Base-by-base conservation (phyloP, 176 grass and related monocot genomes). In the Avena sativa region DNA sequence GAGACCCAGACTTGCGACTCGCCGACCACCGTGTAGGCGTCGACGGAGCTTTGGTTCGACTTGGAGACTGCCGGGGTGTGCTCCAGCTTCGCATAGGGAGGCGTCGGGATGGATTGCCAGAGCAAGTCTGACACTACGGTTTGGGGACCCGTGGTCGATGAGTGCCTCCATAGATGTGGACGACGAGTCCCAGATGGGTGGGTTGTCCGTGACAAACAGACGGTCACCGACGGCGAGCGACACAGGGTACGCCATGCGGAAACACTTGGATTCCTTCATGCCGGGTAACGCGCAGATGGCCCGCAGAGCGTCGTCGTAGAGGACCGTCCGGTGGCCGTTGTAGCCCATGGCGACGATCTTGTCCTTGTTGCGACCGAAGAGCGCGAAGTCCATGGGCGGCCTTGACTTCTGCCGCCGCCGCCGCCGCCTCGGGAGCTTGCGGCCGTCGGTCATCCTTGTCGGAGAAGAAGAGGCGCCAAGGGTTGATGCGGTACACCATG, bases 391-490 rank as follows among this genome's bases (percentile, higher is more conserved):
- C 28, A 67, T 32, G 63, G 4, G 0, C 13, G 63, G 64, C 64
- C 64, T 34, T 36, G 13, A 67, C 13, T 25, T 30, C 64, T 17
- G 25, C 25, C 25, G 25, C 25, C 25, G 25, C 25, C 25, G 64
- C 64, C 26, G 64, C 4, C 26, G 28, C 1, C 28, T 16, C 64
- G 2, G 6, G 20, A 64, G 11, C 23, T 12, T 26, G 63, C 0
- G 2, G 64, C 28, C 6, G 64, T 67, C 34, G 64, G 14, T 67
- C 28, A 15, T 67, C 28, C 1, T 67, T 67, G 28, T 67, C 34
- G 64, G 64, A 67, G 64, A 67, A 67, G 64, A 67, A 67, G 64
- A 67, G 64, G 28, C 64, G 64, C 14, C 9, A 67, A 6, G 28
- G 64, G 28, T 36, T 67, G 64, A 67, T 67, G 26, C 64, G 64